A percentile compares a stretch with the other conserved stretches of the same genome.
phyloP scores from a whole-genome alignment of 2,329 filamentous ascomycete species.

The Hymenoscyphus fraxineus region DNA sequence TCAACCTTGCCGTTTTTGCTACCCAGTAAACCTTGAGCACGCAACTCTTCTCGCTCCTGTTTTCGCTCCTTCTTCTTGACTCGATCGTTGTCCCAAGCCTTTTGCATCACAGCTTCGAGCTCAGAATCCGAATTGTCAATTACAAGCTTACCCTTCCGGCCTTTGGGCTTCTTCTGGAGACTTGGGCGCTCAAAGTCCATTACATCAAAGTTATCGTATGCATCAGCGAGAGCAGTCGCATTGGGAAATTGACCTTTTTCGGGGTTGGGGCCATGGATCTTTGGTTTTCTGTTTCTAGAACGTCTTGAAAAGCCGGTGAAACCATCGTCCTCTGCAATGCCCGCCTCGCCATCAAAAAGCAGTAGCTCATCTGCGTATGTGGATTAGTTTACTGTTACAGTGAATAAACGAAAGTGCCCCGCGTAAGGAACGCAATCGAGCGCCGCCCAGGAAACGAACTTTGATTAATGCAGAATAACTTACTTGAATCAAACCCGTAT shows the following conservation, averaged over 20 bases:
- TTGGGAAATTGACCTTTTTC: slow-evolving; percentile 45
- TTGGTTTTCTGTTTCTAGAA: slow-evolving; percentile 20
- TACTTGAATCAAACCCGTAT: slow-evolving; percentile 56
- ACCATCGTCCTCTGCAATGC: slow-evolving; percentile 26
- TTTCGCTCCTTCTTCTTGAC: slow-evolving; percentile 69
- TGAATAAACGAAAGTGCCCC: not conserved
- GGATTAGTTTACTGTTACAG: not conserved
- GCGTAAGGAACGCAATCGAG: not conserved
- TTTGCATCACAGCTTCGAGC: slow-evolving; percentile 55
- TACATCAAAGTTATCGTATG: slow-evolving; percentile 67
- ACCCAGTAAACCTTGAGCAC: slow-evolving; percentile 62
- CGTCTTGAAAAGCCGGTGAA: slow-evolving; percentile 13
- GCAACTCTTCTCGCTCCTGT: slow-evolving; percentile 64
- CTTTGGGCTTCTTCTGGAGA: slow-evolving; percentile 61
- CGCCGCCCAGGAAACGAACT: not conserved
- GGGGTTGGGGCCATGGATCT: slow-evolving; percentile 26
- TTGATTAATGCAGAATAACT: slow-evolving; percentile 46
- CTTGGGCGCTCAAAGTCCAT: slow-evolving; percentile 78
- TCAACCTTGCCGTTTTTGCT: slow-evolving; percentile 49
- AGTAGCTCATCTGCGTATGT: not conserved
- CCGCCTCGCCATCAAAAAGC: slow-evolving; percentile 43
- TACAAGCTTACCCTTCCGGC: slow-evolving; percentile 50
- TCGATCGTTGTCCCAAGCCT: slow-evolving; percentile 63
- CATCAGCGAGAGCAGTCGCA: slow-evolving; percentile 52
- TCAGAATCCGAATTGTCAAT: slow-evolving; percentile 63